A percentile compares a stretch with the other conserved stretches of the same genome.
Conservation (phyloP, 768 basidiomycete genomes). For the Termitomyces titanicus region DNA sequence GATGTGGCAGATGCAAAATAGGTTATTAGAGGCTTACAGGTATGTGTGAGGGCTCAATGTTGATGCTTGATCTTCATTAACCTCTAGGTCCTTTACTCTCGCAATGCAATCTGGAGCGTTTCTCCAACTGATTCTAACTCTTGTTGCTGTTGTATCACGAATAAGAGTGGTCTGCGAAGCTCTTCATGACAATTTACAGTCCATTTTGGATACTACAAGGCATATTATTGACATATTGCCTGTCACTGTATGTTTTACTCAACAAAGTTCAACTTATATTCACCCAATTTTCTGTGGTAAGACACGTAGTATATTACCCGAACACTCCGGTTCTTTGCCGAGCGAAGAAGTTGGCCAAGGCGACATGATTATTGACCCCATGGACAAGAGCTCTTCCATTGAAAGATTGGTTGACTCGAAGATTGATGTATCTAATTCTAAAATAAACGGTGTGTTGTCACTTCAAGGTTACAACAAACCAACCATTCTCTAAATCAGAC, state of each 20-base stretch:
- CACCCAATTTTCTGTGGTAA: not conserved
- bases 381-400: not conserved
- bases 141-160: constrained; percentile 61
- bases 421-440: not conserved
- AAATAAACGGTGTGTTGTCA: not conserved
- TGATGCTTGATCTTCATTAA: not conserved
- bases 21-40: constrained; percentile 45
- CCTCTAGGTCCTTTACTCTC: constrained; percentile 53
- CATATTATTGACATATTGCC: constrained; percentile 25
- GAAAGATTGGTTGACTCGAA: not conserved
- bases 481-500: not conserved
- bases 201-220: constrained; percentile 20
- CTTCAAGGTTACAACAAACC: not conserved
- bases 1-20: constrained; percentile 15
- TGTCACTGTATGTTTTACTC: constrained; percentile 22
- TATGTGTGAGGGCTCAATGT: constrained; percentile 18
- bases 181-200: constrained; percentile 35
- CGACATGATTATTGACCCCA: not conserved
- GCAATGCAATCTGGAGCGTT: constrained; percentile 75
- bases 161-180: constrained; percentile 44
- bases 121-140: constrained; percentile 58
- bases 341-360: not conserved
- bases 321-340: not conserved
- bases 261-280: not conserved
- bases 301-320: not conserved